Evolutionary conservation across 202 grass and related monocot genomes (phyloP).

Genomic region (Musa balbisiana): DNA sequence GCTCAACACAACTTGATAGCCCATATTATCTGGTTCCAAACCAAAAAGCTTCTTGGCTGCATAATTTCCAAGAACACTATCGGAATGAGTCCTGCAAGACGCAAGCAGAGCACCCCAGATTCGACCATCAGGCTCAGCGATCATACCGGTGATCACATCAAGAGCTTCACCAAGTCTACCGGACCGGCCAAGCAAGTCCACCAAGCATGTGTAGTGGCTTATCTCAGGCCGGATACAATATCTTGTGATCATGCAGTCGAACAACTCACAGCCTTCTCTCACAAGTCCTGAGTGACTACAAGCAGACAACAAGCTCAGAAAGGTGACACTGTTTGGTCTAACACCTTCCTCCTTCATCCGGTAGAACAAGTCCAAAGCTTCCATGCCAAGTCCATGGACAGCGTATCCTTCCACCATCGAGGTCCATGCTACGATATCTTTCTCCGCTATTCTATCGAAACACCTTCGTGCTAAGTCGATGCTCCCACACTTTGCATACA

Average conservation of each 20-base stretch:
- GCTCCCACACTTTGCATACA: constrained; percentile 38
- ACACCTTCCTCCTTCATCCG: constrained; percentile 31
- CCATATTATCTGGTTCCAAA: constrained; percentile 38
- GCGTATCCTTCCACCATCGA: constrained; percentile 43
- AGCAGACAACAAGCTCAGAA: constrained; percentile 34
- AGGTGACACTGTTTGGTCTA: constrained; percentile 32
- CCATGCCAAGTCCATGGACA: constrained; percentile 27
- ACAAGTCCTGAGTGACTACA: constrained; percentile 39
- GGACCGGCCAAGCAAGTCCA: constrained; percentile 40
- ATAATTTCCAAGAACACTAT: constrained; percentile 25
- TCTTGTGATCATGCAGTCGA: constrained; percentile 29
- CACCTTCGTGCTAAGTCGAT: constrained; percentile 30
- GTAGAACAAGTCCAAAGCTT: constrained; percentile 32
- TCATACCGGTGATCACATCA: constrained; percentile 31
- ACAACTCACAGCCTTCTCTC: constrained; percentile 32
- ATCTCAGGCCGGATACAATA: constrained; percentile 28
- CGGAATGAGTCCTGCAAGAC: constrained; percentile 34
- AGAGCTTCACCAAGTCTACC: constrained; percentile 33
- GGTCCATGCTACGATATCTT: constrained; percentile 42
- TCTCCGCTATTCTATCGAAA: constrained; percentile 26
- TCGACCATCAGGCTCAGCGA: constrained; percentile 23
- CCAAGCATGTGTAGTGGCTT: constrained; percentile 43
- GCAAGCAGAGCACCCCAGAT: constrained; percentile 46
- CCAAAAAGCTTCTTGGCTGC: constrained; percentile 34
- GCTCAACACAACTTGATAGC: constrained; percentile 42